These are phyloP conservation scores for Durio zibethinus DNA, from an alignment of 345 rosid genomes.

Conservation along the genomic window DNA sequence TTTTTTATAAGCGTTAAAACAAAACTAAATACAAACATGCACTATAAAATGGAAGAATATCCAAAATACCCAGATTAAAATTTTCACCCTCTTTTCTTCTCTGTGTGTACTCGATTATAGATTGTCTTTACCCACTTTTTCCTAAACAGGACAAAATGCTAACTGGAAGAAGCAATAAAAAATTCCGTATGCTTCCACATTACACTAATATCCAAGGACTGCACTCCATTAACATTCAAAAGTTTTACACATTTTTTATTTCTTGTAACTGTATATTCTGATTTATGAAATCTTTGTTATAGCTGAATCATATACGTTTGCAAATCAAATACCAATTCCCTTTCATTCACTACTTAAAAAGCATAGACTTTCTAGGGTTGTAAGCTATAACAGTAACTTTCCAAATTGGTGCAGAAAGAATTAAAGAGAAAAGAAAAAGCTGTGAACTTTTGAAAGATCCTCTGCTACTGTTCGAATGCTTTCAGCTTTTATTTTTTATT, in stretches of 20 bases:
- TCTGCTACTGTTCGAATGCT: background rate
- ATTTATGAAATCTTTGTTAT: constrained; percentile 12
- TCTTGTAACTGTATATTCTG: background rate
- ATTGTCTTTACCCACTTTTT: constrained; percentile 20
- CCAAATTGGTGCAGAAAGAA: constrained; percentile 13
- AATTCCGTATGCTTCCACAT: constrained; percentile 8
- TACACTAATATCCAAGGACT: constrained; percentile 19
- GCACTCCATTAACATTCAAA: constrained; percentile 29
- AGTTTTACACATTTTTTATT: background rate
- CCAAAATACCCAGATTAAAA: background rate
- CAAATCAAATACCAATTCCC: background rate
- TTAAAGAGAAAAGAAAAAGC: background rate
- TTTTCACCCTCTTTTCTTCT: background rate
- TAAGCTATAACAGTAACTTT: background rate
- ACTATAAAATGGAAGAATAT: constrained; percentile 9
- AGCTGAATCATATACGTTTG: background rate
- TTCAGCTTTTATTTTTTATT: too few relatives aligned
- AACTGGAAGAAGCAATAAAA: constrained; percentile 14
- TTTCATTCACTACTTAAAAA: background rate
- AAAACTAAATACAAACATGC: background rate
- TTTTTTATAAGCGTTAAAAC: background rate
- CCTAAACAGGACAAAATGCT: constrained; percentile 15
- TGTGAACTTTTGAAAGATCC: constrained; percentile 11
- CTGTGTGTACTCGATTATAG: background rate
- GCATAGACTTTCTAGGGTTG: background rate